Evolutionary conservation across 2,329 filamentous ascomycete genomes (phyloP), one percentile per base, ranked within the genome.

Genomic region (Cordyceps javanica): DNA sequence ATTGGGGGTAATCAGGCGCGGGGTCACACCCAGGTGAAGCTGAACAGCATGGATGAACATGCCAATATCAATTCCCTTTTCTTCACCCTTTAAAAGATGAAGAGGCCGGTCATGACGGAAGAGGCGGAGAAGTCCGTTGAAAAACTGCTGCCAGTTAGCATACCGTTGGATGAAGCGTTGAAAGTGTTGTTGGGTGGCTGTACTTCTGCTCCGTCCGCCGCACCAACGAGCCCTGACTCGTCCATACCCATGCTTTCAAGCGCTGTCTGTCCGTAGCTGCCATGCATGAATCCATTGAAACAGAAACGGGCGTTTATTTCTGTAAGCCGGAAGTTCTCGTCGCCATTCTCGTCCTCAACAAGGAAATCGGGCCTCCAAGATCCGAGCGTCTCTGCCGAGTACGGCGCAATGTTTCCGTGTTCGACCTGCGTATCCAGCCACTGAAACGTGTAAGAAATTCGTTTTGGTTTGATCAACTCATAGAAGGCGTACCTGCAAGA

Each of bases 251-350:
- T 60, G 5, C 45, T 41, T 13, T 68, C 62, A 1, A 73, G 58
- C 7, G 63, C 67, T n/a, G 66, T 44, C 9, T 73, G 68, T 0
- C 70, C 70, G 21, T 69, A 68, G 0, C 63, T 61, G 25, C 60
- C 60, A 28, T 70, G 63, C 61, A 73, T 57, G 23, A 69, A 72
- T 0, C 70, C 71, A 50, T 75, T 76, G 57, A 75, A 75, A 7
- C 66, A 64, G 42, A 75, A 76, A 1, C 73, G 67, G 1, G 71
- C 72, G 50, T 76, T 76, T 34, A 76, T 75, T 23, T 76, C 74
- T 2, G 71, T 73, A 3, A 76, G 69, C 8, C 66, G 59, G 26
- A 66, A 71, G 14, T 62, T 64, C 34, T 72, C 66, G 16, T 55
- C 59, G 1, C 58, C 38, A 2, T 46, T 39, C 16, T 65, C 48